Evolutionary conservation across 2,329 filamentous ascomycete genomes (phyloP).

Genomic region (Pezicula rhizophila): DNA sequence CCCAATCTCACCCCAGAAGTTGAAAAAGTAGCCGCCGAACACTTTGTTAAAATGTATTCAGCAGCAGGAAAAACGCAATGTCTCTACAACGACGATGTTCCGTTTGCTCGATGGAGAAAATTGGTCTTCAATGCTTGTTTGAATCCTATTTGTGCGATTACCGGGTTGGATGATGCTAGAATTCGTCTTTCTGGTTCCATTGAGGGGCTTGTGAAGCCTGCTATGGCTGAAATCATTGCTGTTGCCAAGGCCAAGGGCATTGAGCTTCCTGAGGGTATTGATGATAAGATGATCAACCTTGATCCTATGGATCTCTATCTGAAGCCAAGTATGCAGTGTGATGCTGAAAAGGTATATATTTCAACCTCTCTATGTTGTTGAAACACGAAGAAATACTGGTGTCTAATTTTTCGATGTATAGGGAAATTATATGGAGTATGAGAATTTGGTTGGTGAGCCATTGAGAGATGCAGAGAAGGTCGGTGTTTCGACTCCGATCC

Average conservation of each 20-base stretch:
- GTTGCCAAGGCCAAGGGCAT: conserved; percentile 14
- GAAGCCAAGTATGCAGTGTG: conserved; percentile 39
- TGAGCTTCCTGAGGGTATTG: conserved; percentile 15
- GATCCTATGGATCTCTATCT: conserved; percentile 41
- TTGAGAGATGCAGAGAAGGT: conserved; percentile 41
- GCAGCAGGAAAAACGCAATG: conserved; percentile 7
- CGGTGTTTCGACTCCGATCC: conserved; percentile 42
- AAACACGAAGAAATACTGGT: not conserved
- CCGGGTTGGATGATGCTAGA: conserved; percentile 12
- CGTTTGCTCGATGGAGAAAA: conserved; percentile 12
- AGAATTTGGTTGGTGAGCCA: conserved; percentile 48
- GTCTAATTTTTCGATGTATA: conserved; percentile 9
- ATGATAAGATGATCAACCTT: conserved; percentile 33
- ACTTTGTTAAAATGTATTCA: conserved; percentile 11
- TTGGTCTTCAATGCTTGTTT: conserved; percentile 14
- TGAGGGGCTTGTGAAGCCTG: conserved; percentile 16
- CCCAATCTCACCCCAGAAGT: conserved; percentile 5
- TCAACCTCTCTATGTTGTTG: not conserved
- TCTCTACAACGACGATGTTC: conserved; percentile 9
- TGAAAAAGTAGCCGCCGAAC: conserved; percentile 6
- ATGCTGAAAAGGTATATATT: conserved; percentile 41
- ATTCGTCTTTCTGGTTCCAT: conserved; percentile 19
- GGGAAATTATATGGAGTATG: conserved; percentile 48
- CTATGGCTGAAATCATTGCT: conserved; percentile 18
- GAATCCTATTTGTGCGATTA: conserved; percentile 15